These are phyloP conservation scores for Madurella mycetomatis DNA, from an alignment of 2,329 filamentous ascomycete genomes.

Conservation along the genomic window DNA sequence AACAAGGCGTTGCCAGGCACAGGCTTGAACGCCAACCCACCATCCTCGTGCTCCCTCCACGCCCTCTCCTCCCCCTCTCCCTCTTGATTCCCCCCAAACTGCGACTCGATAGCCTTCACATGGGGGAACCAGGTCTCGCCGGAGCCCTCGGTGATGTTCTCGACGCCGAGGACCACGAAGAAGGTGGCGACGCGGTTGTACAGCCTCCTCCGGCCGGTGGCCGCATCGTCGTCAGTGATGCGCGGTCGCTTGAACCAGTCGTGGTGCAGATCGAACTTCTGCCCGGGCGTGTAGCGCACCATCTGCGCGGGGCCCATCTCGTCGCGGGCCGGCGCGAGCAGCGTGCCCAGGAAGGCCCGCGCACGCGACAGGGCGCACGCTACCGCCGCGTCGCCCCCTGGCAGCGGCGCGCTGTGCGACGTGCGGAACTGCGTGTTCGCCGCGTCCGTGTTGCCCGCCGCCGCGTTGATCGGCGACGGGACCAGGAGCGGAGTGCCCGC, in stretches of 20 bases:
- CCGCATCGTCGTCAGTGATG: slow-evolving; percentile 19
- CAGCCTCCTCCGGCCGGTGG: slow-evolving; percentile 21
- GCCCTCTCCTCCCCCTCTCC: neutral
- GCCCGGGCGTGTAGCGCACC: slow-evolving; percentile 35
- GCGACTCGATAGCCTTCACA: slow-evolving; percentile 19
- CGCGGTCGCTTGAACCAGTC: slow-evolving; percentile 35
- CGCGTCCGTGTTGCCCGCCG: slow-evolving; percentile 26
- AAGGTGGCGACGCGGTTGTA: slow-evolving; percentile 37
- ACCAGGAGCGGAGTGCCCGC: slow-evolving; percentile 30
- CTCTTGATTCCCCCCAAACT: neutral
- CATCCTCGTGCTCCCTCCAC: slow-evolving; percentile 35
- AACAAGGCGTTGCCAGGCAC: slow-evolving; percentile 39
- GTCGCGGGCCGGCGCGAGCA: slow-evolving; percentile 31
- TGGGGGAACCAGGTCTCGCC: slow-evolving; percentile 40
- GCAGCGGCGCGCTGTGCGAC: slow-evolving; percentile 33
- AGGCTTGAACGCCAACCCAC: slow-evolving; percentile 36
- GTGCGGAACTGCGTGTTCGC: slow-evolving; percentile 33
- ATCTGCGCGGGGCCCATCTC: slow-evolving; percentile 37
- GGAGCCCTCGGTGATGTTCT: slow-evolving; percentile 26
- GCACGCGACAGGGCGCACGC: slow-evolving; percentile 34
- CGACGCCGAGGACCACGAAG: slow-evolving; percentile 34
- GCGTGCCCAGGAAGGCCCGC: slow-evolving; percentile 32
- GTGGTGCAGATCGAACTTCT: slow-evolving; percentile 36
- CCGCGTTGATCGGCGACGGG: slow-evolving; percentile 26
- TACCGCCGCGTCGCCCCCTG: slow-evolving; percentile 29